These are phyloP conservation scores for Allium fistulosum DNA, from an alignment of 106 monocot species.

Conservation along the genomic window DNA sequence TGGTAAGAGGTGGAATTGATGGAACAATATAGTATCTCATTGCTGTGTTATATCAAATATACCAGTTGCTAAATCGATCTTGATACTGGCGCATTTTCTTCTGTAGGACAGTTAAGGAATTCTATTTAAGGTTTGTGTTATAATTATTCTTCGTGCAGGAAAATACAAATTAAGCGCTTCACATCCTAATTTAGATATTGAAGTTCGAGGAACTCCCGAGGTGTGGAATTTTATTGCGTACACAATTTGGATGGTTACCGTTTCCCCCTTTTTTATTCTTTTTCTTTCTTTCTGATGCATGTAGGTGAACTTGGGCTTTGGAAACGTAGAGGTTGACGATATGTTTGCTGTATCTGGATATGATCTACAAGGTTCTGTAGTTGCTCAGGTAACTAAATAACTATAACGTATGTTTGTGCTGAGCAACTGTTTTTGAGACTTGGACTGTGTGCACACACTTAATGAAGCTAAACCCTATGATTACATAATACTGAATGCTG, in stretches of 20 bases:
- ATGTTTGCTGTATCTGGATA: conserved; percentile 83
- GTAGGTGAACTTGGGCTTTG: conserved; percentile 82
- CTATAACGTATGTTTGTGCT: background rate
- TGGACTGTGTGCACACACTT: background rate
- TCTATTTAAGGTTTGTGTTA: background rate
- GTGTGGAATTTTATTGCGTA: conserved; percentile 19
- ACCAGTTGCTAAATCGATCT: too few species aligned
- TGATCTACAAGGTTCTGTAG: conserved; percentile 79
- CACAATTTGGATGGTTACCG: too few species aligned
- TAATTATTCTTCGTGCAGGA: conserved; percentile 31
- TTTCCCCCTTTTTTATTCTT: background rate
- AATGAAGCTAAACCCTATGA: background rate
- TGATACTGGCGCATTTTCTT: background rate
- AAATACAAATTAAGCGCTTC: conserved; percentile 62
- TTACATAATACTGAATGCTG: background rate
- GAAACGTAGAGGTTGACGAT: conserved; percentile 64
- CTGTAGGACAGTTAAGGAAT: background rate
- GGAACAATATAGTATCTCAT: too few species aligned
- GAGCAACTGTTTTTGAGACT: background rate
- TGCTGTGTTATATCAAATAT: too few species aligned
- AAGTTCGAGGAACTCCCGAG: conserved; percentile 72
- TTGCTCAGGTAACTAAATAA: conserved; percentile 71
- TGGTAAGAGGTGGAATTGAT: too few species aligned
- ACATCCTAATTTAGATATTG: conserved; percentile 72
- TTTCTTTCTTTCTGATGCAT: conserved; percentile 5